Conservation (phyloP, 164 flowering plant genomes). For the Warburgia ugandensis region DNA sequence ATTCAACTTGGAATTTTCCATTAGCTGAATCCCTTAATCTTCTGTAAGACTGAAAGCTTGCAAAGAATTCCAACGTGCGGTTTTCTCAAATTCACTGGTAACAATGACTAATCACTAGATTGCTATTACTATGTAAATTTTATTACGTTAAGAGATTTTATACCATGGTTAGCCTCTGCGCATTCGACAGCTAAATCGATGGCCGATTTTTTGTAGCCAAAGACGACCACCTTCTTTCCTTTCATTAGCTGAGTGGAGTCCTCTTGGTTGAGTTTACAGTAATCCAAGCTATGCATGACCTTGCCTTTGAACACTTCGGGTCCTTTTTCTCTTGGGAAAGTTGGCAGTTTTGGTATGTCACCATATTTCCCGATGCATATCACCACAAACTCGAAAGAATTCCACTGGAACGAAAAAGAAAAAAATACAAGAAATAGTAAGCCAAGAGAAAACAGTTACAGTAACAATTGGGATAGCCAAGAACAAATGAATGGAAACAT, state of each 20-base stretch:
- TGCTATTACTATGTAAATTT: not conserved
- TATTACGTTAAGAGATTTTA: not conserved
- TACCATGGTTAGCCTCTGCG: conserved; percentile 88
- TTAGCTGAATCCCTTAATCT: too few relatives aligned
- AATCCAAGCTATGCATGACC: conserved; percentile 79
- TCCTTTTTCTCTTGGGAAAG: conserved; percentile 51
- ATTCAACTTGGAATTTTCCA: too few relatives aligned
- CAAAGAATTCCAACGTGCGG: too few relatives aligned
- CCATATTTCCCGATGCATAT: conserved; percentile 89
- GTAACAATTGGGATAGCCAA: too few relatives aligned
- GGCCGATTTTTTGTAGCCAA: conserved; percentile 92
- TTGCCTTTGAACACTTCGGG: conserved; percentile 69
- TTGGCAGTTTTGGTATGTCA: conserved; percentile 56
- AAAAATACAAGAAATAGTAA: not conserved
- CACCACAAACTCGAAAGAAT: conserved; percentile 63
- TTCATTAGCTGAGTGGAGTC: conserved; percentile 41
- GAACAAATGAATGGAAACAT: not conserved
- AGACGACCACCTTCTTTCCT: conserved; percentile 67
- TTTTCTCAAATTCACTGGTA: too few relatives aligned
- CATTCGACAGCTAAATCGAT: conserved; percentile 81
- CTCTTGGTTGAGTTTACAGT: conserved; percentile 65
- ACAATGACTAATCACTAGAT: too few relatives aligned
- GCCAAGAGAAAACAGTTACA: not conserved
- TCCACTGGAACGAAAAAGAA: conserved; percentile 39
- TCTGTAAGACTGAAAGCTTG: too few relatives aligned